Evolutionary conservation across 345 rosid species (phyloP).

Genomic region (Arabis alpina): DNA sequence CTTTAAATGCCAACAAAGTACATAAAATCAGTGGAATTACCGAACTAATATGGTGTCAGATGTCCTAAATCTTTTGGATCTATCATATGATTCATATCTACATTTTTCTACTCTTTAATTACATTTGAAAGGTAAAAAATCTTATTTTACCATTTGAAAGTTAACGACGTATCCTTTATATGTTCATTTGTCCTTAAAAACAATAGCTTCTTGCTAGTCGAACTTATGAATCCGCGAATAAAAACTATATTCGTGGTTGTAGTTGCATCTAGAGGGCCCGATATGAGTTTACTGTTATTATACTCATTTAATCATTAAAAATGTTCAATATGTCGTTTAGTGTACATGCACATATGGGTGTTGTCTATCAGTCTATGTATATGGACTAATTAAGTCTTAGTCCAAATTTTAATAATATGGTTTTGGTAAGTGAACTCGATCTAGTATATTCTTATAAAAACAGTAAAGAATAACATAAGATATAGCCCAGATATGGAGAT

Average conservation of each 20-base stretch:
- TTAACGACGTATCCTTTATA: no score
- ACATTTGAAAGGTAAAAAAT: no score
- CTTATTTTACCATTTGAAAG: no score
- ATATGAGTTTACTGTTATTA: neutral
- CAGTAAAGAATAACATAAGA: conserved; percentile 19
- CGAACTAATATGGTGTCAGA: neutral
- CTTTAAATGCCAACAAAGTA: no score
- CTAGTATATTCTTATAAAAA: no score
- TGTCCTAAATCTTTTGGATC: no score
- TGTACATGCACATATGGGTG: conserved; percentile 38
- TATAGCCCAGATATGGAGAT: conserved; percentile 25
- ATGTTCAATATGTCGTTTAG: conserved; percentile 26
- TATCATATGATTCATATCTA: no score
- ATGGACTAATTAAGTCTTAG: conserved; percentile 33
- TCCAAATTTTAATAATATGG: neutral
- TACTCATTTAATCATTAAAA: neutral
- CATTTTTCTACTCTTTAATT: no score
- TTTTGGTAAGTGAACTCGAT: conserved; percentile 15
- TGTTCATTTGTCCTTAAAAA: neutral
- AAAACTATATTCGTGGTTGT: conserved; percentile 7
- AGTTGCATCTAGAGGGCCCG: neutral
- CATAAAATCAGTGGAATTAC: no score
- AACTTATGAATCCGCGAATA: conserved; percentile 14
- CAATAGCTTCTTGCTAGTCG: conserved; percentile 5
- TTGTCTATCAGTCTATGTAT: conserved; percentile 38